Percentiles rank a stretch among this genome's conserved stretches.
Conservation (phyloP, 1,284 basidiomycete species). For the Apiotrichum akiyoshidainum region DNA sequence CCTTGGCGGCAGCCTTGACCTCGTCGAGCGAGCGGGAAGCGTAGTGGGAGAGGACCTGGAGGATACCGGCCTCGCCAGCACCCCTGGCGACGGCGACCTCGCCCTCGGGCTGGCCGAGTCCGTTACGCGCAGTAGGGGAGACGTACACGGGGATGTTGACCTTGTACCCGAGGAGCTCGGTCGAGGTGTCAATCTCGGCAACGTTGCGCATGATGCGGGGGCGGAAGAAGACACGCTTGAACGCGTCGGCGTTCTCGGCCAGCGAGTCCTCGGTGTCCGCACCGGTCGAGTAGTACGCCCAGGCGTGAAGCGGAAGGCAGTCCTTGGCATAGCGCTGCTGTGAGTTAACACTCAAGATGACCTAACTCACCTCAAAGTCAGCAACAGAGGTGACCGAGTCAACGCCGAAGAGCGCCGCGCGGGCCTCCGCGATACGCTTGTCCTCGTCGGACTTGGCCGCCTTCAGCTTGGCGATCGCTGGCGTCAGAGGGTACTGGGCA, state of each 20-base stretch:
- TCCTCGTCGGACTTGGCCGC: slow-evolving; percentile 15
- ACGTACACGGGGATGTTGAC: slow-evolving; percentile 76
- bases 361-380: slow-evolving; percentile 44
- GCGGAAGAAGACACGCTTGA: slow-evolving; percentile 73
- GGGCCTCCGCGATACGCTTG: slow-evolving; percentile 24
- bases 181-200: slow-evolving; percentile 65
- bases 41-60: slow-evolving; percentile 53
- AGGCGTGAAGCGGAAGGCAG: slow-evolving; percentile 65
- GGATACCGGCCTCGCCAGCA: slow-evolving; percentile 44
- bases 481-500: not conserved
- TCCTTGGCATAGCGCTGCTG: slow-evolving; percentile 57
- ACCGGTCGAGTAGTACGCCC: slow-evolving; percentile 75
- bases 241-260: slow-evolving; percentile 67
- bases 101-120: slow-evolving; percentile 50
- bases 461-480: not conserved
- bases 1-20: slow-evolving; percentile 43
- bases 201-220: slow-evolving; percentile 72
- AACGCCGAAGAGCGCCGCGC: slow-evolving; percentile 30
- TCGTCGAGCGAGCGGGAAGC: slow-evolving; percentile 52
- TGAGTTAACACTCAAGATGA: not conserved
- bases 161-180: slow-evolving; percentile 67
- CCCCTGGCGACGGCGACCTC: slow-evolving; percentile 53
- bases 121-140: slow-evolving; percentile 59
- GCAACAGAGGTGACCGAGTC: slow-evolving; percentile 34
- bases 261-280: slow-evolving; percentile 65